Evolutionary conservation across 768 basidiomycete species (phyloP).

Genomic region (Lepiota venenata): DNA sequence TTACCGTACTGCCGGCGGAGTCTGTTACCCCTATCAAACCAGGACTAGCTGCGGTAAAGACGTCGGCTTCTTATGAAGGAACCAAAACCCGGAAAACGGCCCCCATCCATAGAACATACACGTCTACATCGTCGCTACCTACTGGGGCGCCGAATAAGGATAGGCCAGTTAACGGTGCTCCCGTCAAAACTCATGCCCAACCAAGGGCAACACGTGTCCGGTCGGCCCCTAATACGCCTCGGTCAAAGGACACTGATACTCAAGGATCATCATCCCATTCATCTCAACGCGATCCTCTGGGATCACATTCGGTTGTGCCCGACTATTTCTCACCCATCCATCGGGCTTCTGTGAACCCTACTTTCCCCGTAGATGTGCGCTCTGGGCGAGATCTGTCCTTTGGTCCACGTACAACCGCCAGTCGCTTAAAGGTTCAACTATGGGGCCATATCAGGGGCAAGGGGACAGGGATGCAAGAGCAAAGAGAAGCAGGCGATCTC

Average conservation of each 20-base stretch:
- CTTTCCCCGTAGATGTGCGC: slow-evolving; percentile 57
- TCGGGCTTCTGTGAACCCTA: slow-evolving; percentile 80
- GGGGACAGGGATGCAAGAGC: slow-evolving; percentile 4
- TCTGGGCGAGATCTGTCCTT: slow-evolving; percentile 49
- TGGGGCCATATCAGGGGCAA: slow-evolving; percentile 41
- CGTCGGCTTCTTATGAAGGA: neutral
- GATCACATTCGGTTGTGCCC: slow-evolving; percentile 22
- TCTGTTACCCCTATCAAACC: slow-evolving; percentile 7
- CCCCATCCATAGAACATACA: neutral
- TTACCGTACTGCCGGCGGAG: slow-evolving; percentile 33
- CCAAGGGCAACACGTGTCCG: neutral
- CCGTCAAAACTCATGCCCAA: neutral
- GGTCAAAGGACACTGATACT: neutral
- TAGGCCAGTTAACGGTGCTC: neutral
- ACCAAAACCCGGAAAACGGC: neutral
- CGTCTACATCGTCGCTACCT: slow-evolving; percentile 2
- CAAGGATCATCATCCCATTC: neutral
- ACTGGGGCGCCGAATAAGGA: neutral
- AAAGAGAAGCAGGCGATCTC: neutral
- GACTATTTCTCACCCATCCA: slow-evolving; percentile 81
- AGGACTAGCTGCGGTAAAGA: neutral
- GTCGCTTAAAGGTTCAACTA: slow-evolving; percentile 41
- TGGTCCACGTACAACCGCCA: slow-evolving; percentile 49
- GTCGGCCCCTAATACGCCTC: neutral
- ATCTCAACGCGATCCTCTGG: neutral